These are phyloP conservation scores for Coemansia sp. DNA, from an alignment of 192 early-diverging fungal species.

Conservation along the genomic window DNA sequence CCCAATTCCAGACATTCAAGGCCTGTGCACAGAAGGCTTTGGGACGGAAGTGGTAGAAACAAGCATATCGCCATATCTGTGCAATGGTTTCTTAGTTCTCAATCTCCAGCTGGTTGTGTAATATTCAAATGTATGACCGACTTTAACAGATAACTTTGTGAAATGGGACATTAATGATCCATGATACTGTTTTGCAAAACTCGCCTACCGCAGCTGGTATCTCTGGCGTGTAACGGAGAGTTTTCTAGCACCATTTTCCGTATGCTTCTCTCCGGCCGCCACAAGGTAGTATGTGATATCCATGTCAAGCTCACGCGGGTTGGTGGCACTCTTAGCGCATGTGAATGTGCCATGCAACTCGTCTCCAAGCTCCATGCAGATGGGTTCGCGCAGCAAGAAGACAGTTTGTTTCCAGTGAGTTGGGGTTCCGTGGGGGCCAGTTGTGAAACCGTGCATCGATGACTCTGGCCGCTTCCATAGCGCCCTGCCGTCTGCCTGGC, in stretches of 20 bases:
- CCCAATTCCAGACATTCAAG: conserved; percentile 63
- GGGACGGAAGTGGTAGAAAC: conserved; percentile 42
- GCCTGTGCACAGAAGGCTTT: conserved; percentile 58
- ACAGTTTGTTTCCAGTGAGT: conserved; percentile 99
- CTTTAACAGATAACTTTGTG: too few relatives aligned
- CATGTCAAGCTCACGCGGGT: conserved; percentile 73
- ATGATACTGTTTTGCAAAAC: neutral
- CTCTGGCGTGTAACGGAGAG: conserved; percentile 18
- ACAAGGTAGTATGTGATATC: conserved; percentile 56
- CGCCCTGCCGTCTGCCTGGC: conserved; percentile 13
- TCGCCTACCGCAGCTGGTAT: conserved; percentile 38
- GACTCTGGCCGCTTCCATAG: conserved; percentile 41
- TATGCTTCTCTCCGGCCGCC: conserved; percentile 5
- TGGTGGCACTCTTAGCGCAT: conserved; percentile 64
- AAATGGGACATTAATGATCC: too few relatives aligned
- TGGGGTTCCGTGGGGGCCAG: conserved; percentile 70
- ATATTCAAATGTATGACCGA: too few relatives aligned
- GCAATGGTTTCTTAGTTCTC: too few relatives aligned
- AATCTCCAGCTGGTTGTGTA: too few relatives aligned
- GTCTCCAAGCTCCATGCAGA: conserved; percentile 58
- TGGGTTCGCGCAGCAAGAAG: conserved; percentile 69
- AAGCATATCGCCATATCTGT: neutral
- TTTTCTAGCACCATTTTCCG: neutral
- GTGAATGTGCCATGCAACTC: conserved; percentile 63
- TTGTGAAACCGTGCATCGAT: conserved; percentile 61